Base-by-base conservation (phyloP, 129 eudicot species). In the Deinandra increscens region DNA sequence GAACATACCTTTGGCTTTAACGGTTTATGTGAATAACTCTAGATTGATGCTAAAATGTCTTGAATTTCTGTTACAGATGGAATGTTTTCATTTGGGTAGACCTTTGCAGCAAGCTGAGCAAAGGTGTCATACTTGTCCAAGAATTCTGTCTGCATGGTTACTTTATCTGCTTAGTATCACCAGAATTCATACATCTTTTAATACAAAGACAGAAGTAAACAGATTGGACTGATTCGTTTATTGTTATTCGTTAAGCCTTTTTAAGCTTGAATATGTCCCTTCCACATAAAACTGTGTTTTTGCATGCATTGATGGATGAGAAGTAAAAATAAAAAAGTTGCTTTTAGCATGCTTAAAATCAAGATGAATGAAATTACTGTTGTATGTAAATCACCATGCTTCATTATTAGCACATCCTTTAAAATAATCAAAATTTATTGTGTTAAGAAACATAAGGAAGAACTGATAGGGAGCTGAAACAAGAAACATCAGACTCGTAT, bases 81-180 rank as follows among this genome's bases (percentile, higher is more conserved):
- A 44, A 91, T 81, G 64, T 36, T 81, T 69, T 91, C 97, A 26
- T 50, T 69, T 17, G 97, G 96, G 68, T 91, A 91, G 31, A 88
- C 71, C 81, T 88, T 91, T 45, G 84, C 73, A 12, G 84, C 93
- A 67, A 91, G 89, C 71, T 85, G 88, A 38, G 87, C 93, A 76
- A 91, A 91, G 64, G 88, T 84, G n/a, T 83, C 89, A 29, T 91
- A 91, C 82, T 91, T 91, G 86, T 83, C 93, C 79, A 91, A 82
- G 46, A 85, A 91, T 76, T 88, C 96, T 75, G 86, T 88, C 97
- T 91, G 93, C 42, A 41, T 64, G 5, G 17, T 19, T 18, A 62
- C 77, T 72, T 13, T 19, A 60, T 62, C 23, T 45, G 42, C 31
- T 56, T 41, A 70, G 66, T 34, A 66, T 33, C 23, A 59, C 42